phyloP scores from a whole-genome alignment of 2,329 filamentous ascomycete genomes.

The Colletotrichum sp. region DNA sequence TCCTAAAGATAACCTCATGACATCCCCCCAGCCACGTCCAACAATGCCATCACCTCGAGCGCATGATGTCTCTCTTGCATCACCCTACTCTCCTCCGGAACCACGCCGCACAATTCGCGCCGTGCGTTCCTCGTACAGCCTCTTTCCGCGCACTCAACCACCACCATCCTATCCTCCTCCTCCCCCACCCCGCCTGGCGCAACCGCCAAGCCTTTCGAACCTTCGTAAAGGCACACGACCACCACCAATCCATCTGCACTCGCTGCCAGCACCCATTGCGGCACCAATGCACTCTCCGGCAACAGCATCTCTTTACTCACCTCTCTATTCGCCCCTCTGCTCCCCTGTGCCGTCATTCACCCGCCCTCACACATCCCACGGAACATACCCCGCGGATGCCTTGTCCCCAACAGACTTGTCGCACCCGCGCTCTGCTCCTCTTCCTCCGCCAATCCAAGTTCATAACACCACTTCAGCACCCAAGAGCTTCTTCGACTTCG shows the following conservation, averaged over 20 bases:
- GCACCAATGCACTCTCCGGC: constrained; percentile 3
- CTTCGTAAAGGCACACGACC: constrained; percentile 17
- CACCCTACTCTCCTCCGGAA: not conserved
- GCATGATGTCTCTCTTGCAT: not conserved
- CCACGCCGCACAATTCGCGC: constrained; percentile 24
- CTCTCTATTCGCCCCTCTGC: constrained; percentile 10
- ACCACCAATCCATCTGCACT: constrained; percentile 20
- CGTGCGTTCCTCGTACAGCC: constrained; percentile 22
- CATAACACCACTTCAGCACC: not conserved
- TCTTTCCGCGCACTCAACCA: constrained; percentile 17
- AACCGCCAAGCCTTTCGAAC: not conserved
- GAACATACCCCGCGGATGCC: not conserved
- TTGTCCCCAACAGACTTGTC: constrained; percentile 10
- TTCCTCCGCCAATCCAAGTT: not conserved
- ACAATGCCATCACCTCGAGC: not conserved
- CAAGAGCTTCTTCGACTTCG: constrained; percentile 24
- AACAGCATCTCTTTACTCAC: constrained; percentile 16
- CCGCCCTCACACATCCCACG: constrained; percentile 17
- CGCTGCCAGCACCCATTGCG: not conserved
- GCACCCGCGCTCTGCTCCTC: constrained; percentile 20
- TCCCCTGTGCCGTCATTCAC: constrained; percentile 9
- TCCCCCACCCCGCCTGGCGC: not conserved
- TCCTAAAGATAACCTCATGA: not conserved
- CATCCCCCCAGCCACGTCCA: constrained; percentile 19
- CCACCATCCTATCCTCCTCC: constrained; percentile 1